phyloP scores from a whole-genome alignment of 1,284 basidiomycete genomes.

The Xerocomus minutiporus region DNA sequence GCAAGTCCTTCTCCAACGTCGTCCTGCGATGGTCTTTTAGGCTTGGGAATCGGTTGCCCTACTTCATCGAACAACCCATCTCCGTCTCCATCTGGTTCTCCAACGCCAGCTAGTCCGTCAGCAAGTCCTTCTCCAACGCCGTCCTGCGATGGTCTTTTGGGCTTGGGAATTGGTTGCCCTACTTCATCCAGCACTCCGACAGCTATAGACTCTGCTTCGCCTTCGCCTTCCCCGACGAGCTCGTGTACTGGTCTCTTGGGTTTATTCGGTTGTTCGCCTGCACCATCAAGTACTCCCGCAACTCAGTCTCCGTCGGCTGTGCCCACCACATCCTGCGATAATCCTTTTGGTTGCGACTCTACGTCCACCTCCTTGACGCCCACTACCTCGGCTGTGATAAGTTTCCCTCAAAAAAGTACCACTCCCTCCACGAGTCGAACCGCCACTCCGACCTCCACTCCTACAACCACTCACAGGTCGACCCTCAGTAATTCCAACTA shows the following conservation, averaged over 20 bases:
- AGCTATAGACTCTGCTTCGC: not conserved
- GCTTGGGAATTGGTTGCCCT: not conserved
- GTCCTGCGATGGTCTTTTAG: conserved; percentile 14
- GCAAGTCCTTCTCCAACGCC: not conserved
- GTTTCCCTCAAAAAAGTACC: conserved; percentile 19
- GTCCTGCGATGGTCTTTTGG: not conserved
- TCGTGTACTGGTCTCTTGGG: conserved; percentile 14
- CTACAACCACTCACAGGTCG: conserved; percentile 12
- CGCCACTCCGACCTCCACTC: conserved; percentile 6
- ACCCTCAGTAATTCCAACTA: conserved; percentile 24
- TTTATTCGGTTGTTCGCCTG: conserved; percentile 11
- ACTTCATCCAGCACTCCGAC: not conserved
- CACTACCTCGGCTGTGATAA: conserved; percentile 25
- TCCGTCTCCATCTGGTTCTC: not conserved
- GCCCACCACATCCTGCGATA: conserved; percentile 1
- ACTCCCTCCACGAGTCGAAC: not conserved
- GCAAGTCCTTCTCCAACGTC: conserved; percentile 5
- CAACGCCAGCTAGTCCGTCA: not conserved
- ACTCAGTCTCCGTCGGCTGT: not conserved
- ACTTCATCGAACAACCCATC: not conserved
- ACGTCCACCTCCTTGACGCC: not conserved
- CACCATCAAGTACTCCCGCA: conserved; percentile 7
- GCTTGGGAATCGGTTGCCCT: conserved; percentile 10
- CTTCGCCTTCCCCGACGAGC: not conserved
- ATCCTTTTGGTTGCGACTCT: conserved; percentile 1